phyloP scores from a whole-genome alignment of 768 basidiomycete species.

The Mycena galopus region DNA sequence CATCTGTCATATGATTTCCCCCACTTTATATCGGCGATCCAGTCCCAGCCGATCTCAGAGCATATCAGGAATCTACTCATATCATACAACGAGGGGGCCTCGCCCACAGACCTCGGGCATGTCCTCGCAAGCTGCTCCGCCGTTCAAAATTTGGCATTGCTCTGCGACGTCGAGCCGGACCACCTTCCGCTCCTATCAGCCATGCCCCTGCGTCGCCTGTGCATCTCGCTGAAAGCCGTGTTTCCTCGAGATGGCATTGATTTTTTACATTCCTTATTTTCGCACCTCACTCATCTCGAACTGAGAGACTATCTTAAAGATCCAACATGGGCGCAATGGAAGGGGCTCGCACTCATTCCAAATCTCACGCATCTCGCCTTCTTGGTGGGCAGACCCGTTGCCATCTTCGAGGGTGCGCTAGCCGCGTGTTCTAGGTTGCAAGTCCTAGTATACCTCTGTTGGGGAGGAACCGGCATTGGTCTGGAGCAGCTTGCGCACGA shows the following conservation, averaged over 20 bases:
- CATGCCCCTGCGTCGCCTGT: background rate
- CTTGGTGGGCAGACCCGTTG: background rate
- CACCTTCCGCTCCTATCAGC: background rate
- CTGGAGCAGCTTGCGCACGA: background rate
- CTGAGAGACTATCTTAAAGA: background rate
- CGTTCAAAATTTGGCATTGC: background rate
- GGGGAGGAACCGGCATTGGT: background rate
- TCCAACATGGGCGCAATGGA: background rate
- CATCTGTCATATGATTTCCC: background rate
- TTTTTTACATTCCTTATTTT: slow-evolving; percentile 3
- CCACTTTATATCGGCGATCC: too few relatives aligned
- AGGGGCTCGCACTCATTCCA: slow-evolving; percentile 3
- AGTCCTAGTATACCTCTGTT: background rate
- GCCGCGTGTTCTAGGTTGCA: too few relatives aligned
- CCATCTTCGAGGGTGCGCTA: background rate
- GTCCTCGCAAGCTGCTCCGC: too few relatives aligned
- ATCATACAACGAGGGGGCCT: background rate
- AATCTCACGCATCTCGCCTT: slow-evolving; percentile 14
- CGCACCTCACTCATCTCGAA: slow-evolving; percentile 5
- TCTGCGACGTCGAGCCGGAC: background rate
- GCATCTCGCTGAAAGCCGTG: background rate
- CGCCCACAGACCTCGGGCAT: background rate
- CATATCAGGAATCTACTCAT: background rate
- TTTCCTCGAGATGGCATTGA: background rate
- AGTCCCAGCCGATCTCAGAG: too few relatives aligned